phyloP scores from a whole-genome alignment of 768 basidiomycete species.

The Strobilomyces confusus region DNA sequence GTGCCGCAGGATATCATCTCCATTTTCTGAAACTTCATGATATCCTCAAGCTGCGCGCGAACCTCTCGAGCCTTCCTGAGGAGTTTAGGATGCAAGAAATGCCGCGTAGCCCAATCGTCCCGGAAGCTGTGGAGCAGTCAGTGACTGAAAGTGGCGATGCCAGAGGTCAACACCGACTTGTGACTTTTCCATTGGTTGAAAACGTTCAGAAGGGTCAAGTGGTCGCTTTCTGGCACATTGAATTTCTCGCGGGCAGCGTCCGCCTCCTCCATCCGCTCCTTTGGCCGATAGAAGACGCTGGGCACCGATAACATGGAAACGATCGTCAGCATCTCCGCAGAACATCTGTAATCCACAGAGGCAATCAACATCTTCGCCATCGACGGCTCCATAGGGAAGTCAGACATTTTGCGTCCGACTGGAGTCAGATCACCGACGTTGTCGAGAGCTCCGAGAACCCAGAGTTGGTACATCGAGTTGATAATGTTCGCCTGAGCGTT shows the following conservation, averaged over 20 bases:
- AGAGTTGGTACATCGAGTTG: constrained; percentile 99
- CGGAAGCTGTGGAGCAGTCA: constrained; percentile 54
- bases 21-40: constrained; percentile 99
- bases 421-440: constrained; percentile 96
- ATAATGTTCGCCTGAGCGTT: constrained; percentile 80
- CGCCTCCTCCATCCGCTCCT: constrained; percentile 95
- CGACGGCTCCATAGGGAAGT: constrained; percentile 99
- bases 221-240: constrained; percentile 97
- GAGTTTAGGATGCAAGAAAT: constrained; percentile 95
- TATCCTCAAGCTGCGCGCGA: constrained; percentile 92
- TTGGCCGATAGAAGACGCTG: constrained; percentile 95
- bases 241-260: constrained; percentile 98
- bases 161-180: constrained; percentile 50
- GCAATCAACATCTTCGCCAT: constrained; percentile 97
- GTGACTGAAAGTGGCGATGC: not conserved
- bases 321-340: constrained; percentile 94
- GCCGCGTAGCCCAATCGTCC: constrained; percentile 92
- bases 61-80: constrained; percentile 95
- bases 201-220: constrained; percentile 91
- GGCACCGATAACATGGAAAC: constrained; percentile 99
- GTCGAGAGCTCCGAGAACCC: constrained; percentile 97
- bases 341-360: constrained; percentile 89
- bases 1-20: constrained; percentile 87
- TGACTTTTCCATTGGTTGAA: constrained; percentile 99
- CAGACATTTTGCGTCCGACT: constrained; percentile 94